phyloP scores from a whole-genome alignment of 2,329 filamentous ascomycete genomes.

The Beauveria brongniartii region DNA sequence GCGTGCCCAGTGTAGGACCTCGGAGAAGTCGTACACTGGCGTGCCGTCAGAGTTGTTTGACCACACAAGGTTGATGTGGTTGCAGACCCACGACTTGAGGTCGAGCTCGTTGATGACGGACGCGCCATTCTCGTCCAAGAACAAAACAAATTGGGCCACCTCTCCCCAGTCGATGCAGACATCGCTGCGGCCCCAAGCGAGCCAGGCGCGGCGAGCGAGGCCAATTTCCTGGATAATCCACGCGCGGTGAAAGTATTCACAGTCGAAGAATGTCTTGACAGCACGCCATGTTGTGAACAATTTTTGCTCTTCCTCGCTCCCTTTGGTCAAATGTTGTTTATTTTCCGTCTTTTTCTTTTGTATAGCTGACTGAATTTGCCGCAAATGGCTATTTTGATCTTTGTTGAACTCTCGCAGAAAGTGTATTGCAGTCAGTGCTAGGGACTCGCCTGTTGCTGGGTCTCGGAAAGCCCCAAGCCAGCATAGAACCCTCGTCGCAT shows the following conservation, averaged over 20 bases:
- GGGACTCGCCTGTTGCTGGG: neutral
- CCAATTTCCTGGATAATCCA: slow-evolving; percentile 18
- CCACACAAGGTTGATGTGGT: slow-evolving; percentile 12
- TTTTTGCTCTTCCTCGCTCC: neutral
- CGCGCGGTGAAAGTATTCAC: slow-evolving; percentile 16
- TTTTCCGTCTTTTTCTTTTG: neutral
- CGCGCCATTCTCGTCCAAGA: slow-evolving; percentile 9
- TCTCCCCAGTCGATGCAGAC: slow-evolving; percentile 7
- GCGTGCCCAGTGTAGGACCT: slow-evolving; percentile 11
- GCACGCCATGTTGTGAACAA: neutral
- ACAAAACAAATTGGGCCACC: slow-evolving; percentile 1
- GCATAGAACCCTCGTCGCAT: slow-evolving; percentile 10
- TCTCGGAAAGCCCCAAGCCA: slow-evolving; percentile 13
- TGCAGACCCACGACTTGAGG: slow-evolving; percentile 12
- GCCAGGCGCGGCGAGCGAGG: slow-evolving; percentile 7
- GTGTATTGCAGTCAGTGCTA: neutral
- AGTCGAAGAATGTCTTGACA: slow-evolving; percentile 13
- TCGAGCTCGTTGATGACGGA: slow-evolving; percentile 11
- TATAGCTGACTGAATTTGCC: slow-evolving; percentile 3
- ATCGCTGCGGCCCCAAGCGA: slow-evolving; percentile 9
- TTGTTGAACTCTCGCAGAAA: slow-evolving; percentile 2
- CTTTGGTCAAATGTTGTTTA: neutral
- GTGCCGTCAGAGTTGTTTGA: slow-evolving; percentile 6
- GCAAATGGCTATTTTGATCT: neutral
- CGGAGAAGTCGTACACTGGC: slow-evolving; percentile 6